Percentiles rank a stretch among this genome's conserved stretches.
These are phyloP conservation scores for Penicillium sp. DNA, from an alignment of 2,329 filamentous ascomycete genomes.

Conservation along the genomic window DNA sequence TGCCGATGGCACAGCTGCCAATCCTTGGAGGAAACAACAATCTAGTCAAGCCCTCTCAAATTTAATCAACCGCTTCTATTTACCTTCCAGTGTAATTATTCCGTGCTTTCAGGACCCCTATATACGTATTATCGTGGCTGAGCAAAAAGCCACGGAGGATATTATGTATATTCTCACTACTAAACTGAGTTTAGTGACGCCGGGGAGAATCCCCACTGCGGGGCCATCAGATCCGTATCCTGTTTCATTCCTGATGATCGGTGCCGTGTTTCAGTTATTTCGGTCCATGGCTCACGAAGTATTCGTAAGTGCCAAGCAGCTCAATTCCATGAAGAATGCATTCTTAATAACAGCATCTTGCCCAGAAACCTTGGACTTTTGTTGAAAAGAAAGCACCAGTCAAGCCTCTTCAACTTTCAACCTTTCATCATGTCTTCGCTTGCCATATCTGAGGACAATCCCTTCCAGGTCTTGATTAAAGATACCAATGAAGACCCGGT, in stretches of 20 bases:
- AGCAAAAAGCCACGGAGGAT: not conserved
- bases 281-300: not conserved
- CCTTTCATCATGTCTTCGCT: not conserved
- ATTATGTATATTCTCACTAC: not conserved
- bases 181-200: not conserved
- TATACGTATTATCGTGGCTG: not conserved
- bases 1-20: no score
- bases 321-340: not conserved
- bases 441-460: constrained; percentile 17
- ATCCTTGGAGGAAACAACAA: no score
- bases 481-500: constrained; percentile 15
- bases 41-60: no score
- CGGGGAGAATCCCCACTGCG: not conserved
- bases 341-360: not conserved
- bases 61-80: no score
- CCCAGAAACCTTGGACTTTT: not conserved
- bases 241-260: not conserved
- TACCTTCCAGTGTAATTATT: no score
- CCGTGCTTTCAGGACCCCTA: no score
- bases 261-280: not conserved
- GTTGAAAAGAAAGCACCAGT: not conserved
- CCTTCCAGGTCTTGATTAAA: constrained; percentile 15
- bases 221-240: not conserved
- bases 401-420: not conserved
- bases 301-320: not conserved